Conservation (phyloP, 192 early-diverging fungal genomes). For the Rhizophagus sp. region DNA sequence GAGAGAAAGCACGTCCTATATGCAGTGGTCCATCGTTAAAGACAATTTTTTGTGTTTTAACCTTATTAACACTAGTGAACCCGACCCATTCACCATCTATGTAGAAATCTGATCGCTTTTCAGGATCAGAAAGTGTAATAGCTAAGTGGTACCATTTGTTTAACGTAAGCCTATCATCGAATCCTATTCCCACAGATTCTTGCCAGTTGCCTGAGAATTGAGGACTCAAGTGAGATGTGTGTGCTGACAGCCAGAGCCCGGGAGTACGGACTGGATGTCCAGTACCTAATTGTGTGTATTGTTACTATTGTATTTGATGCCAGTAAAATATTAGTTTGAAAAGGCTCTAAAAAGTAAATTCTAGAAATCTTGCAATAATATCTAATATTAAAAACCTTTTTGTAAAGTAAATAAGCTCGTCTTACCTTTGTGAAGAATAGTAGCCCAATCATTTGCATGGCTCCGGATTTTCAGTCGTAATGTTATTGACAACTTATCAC, state of each 20-base stretch:
- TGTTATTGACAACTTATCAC: neutral
- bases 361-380: neutral
- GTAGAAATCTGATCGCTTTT: conserved; percentile 14
- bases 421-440: neutral
- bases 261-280: neutral
- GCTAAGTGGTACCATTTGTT: conserved; percentile 24
- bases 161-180: neutral
- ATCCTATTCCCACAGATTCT: neutral
- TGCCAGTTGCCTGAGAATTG: conserved; percentile 5
- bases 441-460: neutral
- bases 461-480: neutral
- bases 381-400: neutral
- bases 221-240: neutral
- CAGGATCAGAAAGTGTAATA: conserved; percentile 15
- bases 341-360: too few relatives aligned
- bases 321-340: neutral
- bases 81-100: conserved; percentile 4
- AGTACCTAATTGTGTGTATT: too few relatives aligned
- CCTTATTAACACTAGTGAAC: neutral
- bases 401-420: too few relatives aligned
- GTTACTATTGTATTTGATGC: neutral
- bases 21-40: conserved; percentile 17
- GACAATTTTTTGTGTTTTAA: conserved; percentile 3
- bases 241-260: neutral
- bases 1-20: neutral